Percentiles rank a stretch among this genome's conserved stretches.
Conservation (phyloP, 345 rosid genomes). For the Populus simonii region DNA sequence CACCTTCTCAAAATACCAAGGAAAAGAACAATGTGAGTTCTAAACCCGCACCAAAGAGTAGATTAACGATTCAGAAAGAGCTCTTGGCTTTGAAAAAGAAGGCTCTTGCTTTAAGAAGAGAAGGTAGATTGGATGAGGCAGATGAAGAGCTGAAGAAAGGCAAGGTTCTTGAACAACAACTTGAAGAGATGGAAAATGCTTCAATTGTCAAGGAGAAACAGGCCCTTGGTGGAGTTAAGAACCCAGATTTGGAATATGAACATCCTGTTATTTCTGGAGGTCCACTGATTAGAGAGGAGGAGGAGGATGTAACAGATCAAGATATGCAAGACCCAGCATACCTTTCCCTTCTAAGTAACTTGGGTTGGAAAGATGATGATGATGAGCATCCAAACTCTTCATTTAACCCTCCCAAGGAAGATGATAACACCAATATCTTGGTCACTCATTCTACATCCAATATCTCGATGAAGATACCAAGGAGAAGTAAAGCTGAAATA, state of each 20-base stretch:
- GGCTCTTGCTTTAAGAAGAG: conserved; percentile 73
- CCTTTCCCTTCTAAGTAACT: conserved; percentile 46
- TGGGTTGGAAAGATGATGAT: conserved; percentile 74
- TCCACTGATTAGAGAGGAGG: conserved; percentile 28
- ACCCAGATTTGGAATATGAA: conserved; percentile 20
- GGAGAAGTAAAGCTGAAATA: conserved; percentile 66
- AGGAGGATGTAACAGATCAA: conserved; percentile 58
- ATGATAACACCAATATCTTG: conserved; percentile 19
- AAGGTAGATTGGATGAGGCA: conserved; percentile 63
- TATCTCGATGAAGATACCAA: conserved; percentile 24
- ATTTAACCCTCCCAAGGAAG: conserved; percentile 21
- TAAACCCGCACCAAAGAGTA: conserved; percentile 43
- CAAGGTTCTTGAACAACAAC: conserved; percentile 59
- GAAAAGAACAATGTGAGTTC: conserved; percentile 25
- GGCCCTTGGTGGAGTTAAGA: conserved; percentile 12
- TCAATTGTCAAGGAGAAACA: conserved; percentile 33
- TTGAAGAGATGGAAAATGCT: conserved; percentile 55
- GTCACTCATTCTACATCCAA: conserved; percentile 23
- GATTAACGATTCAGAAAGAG: conserved; percentile 62
- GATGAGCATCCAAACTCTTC: conserved; percentile 19
- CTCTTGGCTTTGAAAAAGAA: conserved; percentile 69
- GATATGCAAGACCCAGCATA: conserved; percentile 67
- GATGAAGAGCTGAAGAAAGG: conserved; percentile 71
- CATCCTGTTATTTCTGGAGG: conserved; percentile 24
- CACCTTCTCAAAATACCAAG: conserved; percentile 20